Evolutionary conservation across 495 filamentous ascomycete species (phyloP), one percentile per base, ranked within the genome.

Genomic region (Xylaria palmicola): DNA sequence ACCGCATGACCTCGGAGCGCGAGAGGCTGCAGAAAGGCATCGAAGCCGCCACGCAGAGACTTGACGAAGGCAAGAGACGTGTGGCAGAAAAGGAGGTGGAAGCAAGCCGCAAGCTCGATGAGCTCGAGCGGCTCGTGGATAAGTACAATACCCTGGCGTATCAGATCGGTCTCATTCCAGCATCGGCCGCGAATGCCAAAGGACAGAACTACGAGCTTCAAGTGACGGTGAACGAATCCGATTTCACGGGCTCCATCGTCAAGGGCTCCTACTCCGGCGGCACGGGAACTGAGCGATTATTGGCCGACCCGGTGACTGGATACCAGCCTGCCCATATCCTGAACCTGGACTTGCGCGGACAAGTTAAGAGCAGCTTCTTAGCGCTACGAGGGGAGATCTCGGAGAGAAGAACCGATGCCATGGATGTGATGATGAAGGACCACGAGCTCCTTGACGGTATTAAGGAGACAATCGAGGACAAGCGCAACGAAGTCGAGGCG

Each of bases 1-100:
- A 99, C 81, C 93, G 92, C 68, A 97, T 99, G 93, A 96, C 90
- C 63, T 86, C 88, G 20, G 94, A 98, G 72, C 87, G 93, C 32
- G 94, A 98, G 69, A 88, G 95, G 12, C 82, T 98, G 32, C 89
- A 94, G 52, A 93, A 88, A 67, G 88, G 84, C 39, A 86, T 96
- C 51, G 89, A 95, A 58, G 82, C 88, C 10, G 89, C 92, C 0
- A 77, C 82, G 19, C 75, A 79, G 61, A 81, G 90, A 57, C 81
- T 96, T 1, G 90, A 93, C 59, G 94, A 97, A 61, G 82, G 86
- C 12, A 93, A 95, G 71, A 83, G 83, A 43, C 88, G 87, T 56
- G 87, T 92, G 2, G 82, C 87, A 62, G 91, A 95, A 62, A 92
- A 90, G 62, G 94, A 97, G 72, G 71, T 82, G 13, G 92, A 96